These are phyloP conservation scores for Primulina huaijiensis DNA, from an alignment of 257 asterid genomes.

Conservation along the genomic window DNA sequence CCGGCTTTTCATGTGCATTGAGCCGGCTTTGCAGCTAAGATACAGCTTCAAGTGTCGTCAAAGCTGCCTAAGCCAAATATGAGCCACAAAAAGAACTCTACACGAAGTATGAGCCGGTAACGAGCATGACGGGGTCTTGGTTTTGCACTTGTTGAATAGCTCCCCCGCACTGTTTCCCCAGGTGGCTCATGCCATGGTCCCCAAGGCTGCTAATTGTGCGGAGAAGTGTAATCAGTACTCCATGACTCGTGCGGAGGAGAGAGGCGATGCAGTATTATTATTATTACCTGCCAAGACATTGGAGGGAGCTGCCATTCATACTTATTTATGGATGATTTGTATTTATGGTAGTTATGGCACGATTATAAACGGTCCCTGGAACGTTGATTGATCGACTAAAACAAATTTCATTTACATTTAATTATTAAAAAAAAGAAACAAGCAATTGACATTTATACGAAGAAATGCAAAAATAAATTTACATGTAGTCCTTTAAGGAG, in stretches of 20 bases:
- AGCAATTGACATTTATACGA: neutral
- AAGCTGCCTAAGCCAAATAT: too few relatives aligned
- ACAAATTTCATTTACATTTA: neutral
- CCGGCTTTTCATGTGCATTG: too few relatives aligned
- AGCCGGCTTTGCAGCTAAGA: too few relatives aligned
- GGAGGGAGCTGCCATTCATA: neutral
- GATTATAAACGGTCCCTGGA: neutral
- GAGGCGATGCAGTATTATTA: too few relatives aligned
- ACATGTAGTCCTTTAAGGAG: neutral
- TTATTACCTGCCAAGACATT: too few relatives aligned
- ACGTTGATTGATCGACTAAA: neutral
- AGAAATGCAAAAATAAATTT: too few relatives aligned
- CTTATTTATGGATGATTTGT: neutral
- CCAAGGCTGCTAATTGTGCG: neutral
- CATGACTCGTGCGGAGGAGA: neutral
- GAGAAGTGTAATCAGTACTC: neutral
- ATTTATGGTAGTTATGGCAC: neutral
- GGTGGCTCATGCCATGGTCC: too few relatives aligned
- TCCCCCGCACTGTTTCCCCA: too few relatives aligned
- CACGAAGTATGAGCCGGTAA: too few relatives aligned
- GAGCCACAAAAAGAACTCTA: too few relatives aligned
- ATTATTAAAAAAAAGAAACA: neutral
- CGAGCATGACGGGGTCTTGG: neutral
- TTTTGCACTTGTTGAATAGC: neutral
- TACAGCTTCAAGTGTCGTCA: too few relatives aligned